These are phyloP conservation scores for Cylindricascospora bacillispora DNA, from an alignment of 1,139 yeast species.

Conservation along the genomic window DNA sequence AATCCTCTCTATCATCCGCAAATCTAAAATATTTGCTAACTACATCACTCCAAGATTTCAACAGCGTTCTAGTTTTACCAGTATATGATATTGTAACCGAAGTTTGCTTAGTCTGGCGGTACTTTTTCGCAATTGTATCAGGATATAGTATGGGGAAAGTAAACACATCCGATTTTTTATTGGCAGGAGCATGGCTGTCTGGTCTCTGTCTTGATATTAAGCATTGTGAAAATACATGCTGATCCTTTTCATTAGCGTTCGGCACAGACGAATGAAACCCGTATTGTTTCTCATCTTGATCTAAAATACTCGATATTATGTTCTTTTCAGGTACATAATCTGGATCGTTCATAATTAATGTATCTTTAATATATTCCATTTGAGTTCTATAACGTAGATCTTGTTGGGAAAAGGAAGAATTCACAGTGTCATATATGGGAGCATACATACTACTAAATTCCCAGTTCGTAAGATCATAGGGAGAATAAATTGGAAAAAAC, in stretches of 20 bases:
- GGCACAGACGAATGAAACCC: conserved; percentile 13
- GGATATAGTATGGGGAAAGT: conserved; percentile 19
- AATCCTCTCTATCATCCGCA: conserved; percentile 52
- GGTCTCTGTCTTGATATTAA: conserved; percentile 3
- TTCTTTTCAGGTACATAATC: no score
- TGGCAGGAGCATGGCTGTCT: no score
- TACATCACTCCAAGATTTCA: conserved; percentile 36
- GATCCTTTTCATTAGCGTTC: background rate
- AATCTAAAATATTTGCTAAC: conserved; percentile 35
- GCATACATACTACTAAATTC: conserved; percentile 16
- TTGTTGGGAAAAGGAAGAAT: conserved; percentile 10
- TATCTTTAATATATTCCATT: conserved; percentile 15
- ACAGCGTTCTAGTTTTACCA: conserved; percentile 32
- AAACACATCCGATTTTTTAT: no score
- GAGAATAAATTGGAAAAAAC: conserved; percentile 19
- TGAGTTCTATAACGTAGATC: conserved; percentile 9
- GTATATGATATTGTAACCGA: conserved; percentile 31
- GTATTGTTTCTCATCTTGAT: conserved; percentile 5
- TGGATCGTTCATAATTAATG: no score
- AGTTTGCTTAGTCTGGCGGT: conserved; percentile 8
- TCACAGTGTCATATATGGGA: conserved; percentile 16
- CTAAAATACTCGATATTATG: conserved; percentile 10
- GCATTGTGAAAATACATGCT: conserved; percentile 27
- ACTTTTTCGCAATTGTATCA: conserved; percentile 27
- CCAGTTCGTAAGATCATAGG: conserved; percentile 16